Evolutionary conservation across 106 monocot species (phyloP).

Genomic region (Acanthochlamys bracteata): DNA sequence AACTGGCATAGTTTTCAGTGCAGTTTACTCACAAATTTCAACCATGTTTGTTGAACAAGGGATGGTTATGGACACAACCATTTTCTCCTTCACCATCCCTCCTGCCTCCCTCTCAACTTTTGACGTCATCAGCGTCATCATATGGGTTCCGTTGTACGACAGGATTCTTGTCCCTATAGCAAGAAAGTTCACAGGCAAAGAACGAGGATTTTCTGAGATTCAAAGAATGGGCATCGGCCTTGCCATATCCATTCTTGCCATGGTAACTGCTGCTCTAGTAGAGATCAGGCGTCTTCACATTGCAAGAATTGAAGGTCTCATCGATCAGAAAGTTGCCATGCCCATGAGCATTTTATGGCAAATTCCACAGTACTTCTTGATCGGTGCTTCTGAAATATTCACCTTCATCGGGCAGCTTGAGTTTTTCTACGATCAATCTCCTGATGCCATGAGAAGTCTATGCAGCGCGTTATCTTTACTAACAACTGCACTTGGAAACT

Average conservation of each 20-base stretch:
- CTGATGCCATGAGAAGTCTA: constrained; percentile 18
- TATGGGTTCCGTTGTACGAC: constrained; percentile 17
- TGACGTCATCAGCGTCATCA: constrained; percentile 10
- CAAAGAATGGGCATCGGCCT: constrained; percentile 19
- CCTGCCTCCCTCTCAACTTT: constrained; percentile 16
- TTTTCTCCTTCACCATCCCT: constrained; percentile 16
- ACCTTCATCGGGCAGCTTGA: constrained; percentile 14
- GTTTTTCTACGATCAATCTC: constrained; percentile 21
- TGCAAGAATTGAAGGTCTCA: constrained; percentile 8
- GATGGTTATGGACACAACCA: constrained; percentile 17
- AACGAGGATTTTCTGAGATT: constrained; percentile 15
- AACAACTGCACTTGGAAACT: constrained; percentile 16
- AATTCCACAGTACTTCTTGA: constrained; percentile 18
- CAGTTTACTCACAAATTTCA: constrained; percentile 5
- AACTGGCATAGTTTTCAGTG: constrained; percentile 7
- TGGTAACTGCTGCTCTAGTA: constrained; percentile 13
- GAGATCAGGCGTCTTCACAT: constrained; percentile 16
- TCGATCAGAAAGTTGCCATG: constrained; percentile 10
- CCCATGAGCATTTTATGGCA: constrained; percentile 19
- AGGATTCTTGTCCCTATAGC: constrained; percentile 11
- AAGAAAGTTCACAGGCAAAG: constrained; percentile 18
- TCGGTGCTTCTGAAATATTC: constrained; percentile 19
- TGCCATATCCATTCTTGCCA: constrained; percentile 6
- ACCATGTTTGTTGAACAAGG: constrained; percentile 21
- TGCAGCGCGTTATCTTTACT: constrained; percentile 13